Evolutionary conservation across 495 filamentous ascomycete species (phyloP), one percentile per base, ranked within the genome.

Genomic region (Penicillium waksmanii): DNA sequence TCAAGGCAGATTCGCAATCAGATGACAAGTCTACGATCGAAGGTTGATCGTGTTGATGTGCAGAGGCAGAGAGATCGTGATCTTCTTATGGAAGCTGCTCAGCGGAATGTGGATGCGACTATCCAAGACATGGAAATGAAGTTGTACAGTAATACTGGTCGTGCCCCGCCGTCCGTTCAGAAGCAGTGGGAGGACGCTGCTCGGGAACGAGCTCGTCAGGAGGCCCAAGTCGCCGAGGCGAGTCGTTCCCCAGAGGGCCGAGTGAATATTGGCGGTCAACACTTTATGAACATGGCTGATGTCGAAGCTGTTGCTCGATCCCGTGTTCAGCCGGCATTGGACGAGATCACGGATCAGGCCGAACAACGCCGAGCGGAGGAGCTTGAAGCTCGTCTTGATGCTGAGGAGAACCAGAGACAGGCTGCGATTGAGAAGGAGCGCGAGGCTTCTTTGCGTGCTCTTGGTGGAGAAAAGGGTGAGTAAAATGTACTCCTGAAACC

Each of bases 291-390:
- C 50, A 84, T 87, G 71, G 80, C 85, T 4, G 91, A 92, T 51
- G 82, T 98, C 42, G 88, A 97, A 55, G 85, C 83, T 11, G 87
- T 97, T 60, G 95, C 95, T 0, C 84, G 84, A 10, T 81, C 82
- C 34, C 87, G 88, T 65, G 81, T 98, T n/a, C 90, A 92, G 71
- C 95, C 95, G 17, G 84, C 95, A 0, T 71, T 98, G n/a, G 90
- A 97, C 66, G 91, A 96, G 63, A 96, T 98, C 38, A 85, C 86
- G 50, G 87, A 88, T 18, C 87, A 84, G 34, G 88, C 89, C 0
- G 90, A 94, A 66, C 76, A 77, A 49, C 86, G 90, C 64, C 79
- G 80, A 40, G 85, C 85, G 11, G 73, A 80, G 54, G 84, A 88
- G 47, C 66, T 84, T 36, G 87, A 87, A 62, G 71, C 74, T 15